Conservation (phyloP, 208 protist species). For the Acanthamoeba quina region DNA sequence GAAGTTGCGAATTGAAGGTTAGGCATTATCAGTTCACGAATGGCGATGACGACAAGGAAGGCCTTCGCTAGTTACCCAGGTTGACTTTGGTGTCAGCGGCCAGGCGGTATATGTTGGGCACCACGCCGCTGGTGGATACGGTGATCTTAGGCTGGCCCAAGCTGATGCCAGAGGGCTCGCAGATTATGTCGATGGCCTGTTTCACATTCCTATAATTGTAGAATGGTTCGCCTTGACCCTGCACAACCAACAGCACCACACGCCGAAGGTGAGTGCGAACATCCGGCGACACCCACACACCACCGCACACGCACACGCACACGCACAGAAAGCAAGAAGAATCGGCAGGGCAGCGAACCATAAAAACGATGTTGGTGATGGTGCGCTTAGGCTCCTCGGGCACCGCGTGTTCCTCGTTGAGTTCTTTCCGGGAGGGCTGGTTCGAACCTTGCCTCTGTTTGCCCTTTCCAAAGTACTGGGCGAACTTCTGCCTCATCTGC, state of each 20-base stretch:
- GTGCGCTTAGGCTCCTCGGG: background rate
- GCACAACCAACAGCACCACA: background rate
- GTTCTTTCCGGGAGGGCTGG: background rate
- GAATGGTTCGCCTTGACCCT: conserved; percentile 67
- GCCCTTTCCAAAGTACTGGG: background rate
- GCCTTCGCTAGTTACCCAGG: background rate
- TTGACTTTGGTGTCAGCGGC: conserved; percentile 8
- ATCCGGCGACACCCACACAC: background rate
- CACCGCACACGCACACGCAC: too few species aligned
- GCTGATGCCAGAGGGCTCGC: background rate
- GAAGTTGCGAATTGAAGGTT: background rate
- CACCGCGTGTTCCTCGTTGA: background rate
- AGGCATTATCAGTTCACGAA: background rate
- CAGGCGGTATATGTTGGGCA: conserved; percentile 40
- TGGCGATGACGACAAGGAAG: background rate
- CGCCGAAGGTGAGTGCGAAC: background rate
- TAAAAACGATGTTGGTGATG: conserved; percentile 70
- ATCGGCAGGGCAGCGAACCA: background rate
- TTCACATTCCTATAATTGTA: conserved; percentile 59
- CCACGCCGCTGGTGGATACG: conserved; percentile 49
- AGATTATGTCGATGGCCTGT: background rate
- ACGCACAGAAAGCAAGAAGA: background rate
- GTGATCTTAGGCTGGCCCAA: background rate
- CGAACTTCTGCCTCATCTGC: background rate
- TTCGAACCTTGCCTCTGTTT: background rate